Evolutionary conservation across 805 yeast genomes (phyloP), one percentile per base, ranked within the genome.

Genomic region (Yamadazyma kitorensis): DNA sequence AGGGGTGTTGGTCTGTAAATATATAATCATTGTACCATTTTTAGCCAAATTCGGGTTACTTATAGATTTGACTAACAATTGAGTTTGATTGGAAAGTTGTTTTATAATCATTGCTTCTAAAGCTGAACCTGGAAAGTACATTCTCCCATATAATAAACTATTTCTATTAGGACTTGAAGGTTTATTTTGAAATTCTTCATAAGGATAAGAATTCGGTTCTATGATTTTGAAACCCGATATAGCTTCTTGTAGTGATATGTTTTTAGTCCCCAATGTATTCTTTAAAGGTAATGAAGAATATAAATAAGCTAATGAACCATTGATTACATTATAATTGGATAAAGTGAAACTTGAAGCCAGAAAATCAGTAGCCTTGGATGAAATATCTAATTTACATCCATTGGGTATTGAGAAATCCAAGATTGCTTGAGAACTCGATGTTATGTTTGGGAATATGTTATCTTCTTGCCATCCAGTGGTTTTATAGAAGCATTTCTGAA

Each of bases 81-180:
- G 96, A 2, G 85, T 68, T 17, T 66, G 63, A 5, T 72, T 57
- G 0, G 81, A 65, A 12, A 86, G 49, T 36, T 86, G 64, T 42
- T 82, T 76, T 25, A 87, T 76, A 6, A 80, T 45, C 91, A 93
- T 81, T 1, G 96, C 96, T 56, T 91, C 98, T 2, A 93, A 61
- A 6, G 83, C 80, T 12, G 86, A 80, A 2, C 86, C 84, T 0
- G 98, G 98, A 41, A 91, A 79, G 50, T 82, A 85, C 79, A 93
- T 75, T 43, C 91, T 69, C 1, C 98, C 98, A 55, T 86, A 91
- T 21, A 83, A 58, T 11, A 91, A 62, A 0, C 79, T 64, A 9
- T 22, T 70, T 60, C 31, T 45, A 40, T 47, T 21, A 49, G 33
- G 7, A 11, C 7, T 19, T 7, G 48, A n/a, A 14, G 15, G 15